These are phyloP conservation scores for Coemansia sp. DNA, from an alignment of 192 early-diverging fungal species.

Conservation along the genomic window DNA sequence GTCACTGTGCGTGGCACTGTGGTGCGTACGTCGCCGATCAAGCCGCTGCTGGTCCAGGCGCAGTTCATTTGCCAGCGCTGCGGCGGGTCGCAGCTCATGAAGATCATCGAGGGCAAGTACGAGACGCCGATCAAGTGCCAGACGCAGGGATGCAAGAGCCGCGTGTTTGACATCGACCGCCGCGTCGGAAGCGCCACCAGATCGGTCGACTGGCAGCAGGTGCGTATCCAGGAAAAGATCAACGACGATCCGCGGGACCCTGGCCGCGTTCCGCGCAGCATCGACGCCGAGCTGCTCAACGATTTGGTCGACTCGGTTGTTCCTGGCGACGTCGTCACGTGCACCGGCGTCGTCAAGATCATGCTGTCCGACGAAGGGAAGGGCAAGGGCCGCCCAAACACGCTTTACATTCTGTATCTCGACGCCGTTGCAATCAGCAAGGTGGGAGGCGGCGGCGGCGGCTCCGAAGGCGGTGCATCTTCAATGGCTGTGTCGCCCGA, in stretches of 20 bases:
- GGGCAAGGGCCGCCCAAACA: constrained; percentile 56
- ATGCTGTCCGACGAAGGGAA: constrained; percentile 63
- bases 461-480: constrained; percentile 13
- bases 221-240: constrained; percentile 81
- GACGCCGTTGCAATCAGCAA: constrained; percentile 70
- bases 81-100: constrained; percentile 58
- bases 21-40: constrained; percentile 75
- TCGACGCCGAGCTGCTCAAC: constrained; percentile 76
- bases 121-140: constrained; percentile 63
- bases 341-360: constrained; percentile 80
- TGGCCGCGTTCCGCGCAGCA: constrained; percentile 71
- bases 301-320: constrained; percentile 77
- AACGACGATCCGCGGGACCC: constrained; percentile 70
- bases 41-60: constrained; percentile 66
- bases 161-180: constrained; percentile 64
- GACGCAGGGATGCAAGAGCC: constrained; percentile 67
- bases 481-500: constrained; percentile 16
- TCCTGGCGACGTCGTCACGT: constrained; percentile 81
- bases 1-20: constrained; percentile 78
- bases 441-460: constrained; percentile 51
- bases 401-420: constrained; percentile 75
- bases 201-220: constrained; percentile 78
- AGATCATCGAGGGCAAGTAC: constrained; percentile 68
- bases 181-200: constrained; percentile 54
- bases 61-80: constrained; percentile 68